Evolutionary conservation across 345 rosid genomes (phyloP).

Genomic region (Eucalyptus marginata): DNA sequence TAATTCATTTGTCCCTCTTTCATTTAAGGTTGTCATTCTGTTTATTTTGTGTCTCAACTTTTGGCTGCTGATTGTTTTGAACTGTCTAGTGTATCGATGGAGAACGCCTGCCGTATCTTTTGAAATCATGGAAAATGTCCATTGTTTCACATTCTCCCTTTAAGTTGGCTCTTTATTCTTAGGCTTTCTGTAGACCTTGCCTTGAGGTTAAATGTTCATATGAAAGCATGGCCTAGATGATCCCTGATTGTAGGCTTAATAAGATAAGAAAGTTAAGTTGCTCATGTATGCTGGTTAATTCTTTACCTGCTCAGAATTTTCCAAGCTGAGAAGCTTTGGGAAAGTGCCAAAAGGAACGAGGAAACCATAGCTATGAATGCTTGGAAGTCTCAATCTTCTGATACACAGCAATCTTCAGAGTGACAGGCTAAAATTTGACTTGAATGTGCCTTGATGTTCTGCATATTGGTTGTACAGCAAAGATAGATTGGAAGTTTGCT

Average conservation of each 20-base stretch:
- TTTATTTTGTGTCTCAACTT: neutral
- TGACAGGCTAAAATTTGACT: neutral
- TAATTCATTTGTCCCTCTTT: neutral
- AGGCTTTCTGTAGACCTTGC: neutral
- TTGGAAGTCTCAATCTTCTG: neutral
- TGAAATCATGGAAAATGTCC: neutral
- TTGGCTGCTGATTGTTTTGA: neutral
- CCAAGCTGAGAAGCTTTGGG: neutral
- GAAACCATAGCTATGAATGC: neutral
- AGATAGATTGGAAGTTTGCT: neutral
- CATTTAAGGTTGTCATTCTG: neutral
- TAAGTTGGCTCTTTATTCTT: neutral
- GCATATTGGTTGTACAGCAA: neutral
- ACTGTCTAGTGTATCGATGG: neutral
- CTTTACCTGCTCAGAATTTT: neutral
- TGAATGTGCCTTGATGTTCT: neutral
- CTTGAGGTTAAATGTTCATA: neutral
- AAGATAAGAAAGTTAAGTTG: neutral
- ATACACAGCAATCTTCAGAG: neutral
- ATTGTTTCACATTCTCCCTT: neutral
- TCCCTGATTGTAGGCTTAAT: neutral
- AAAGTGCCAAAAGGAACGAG: neutral
- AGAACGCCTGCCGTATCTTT: neutral
- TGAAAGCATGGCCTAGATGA: neutral
- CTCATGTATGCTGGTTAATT: neutral